Base-by-base conservation (phyloP, 495 filamentous ascomycete species). In the Tuber melanosporum region DNA sequence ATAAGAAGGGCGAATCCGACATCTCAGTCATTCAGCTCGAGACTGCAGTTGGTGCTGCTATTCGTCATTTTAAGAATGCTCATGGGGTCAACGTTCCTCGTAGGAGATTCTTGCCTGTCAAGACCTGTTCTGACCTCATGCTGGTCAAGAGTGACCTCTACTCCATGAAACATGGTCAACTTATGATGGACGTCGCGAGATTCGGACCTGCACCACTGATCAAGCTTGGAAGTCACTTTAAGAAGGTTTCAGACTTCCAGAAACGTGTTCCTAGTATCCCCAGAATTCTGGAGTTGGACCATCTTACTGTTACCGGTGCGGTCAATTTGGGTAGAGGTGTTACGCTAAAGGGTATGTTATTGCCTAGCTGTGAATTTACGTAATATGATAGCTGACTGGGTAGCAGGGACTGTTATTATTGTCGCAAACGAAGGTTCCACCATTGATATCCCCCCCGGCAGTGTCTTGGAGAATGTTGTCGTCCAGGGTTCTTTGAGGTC, bases 161-260 rank as follows among this genome's bases (percentile, higher is more conserved):
- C 91, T 96, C 94, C n/a, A 89, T 99, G 81, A 94, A 98, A 91
- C 95, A 99, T 87, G 95, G 95, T 82, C 95, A 98, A 87, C 89
- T 99, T 76, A 87, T 97, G 83, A 96, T 99, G 86, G 95, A 97
- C 89, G 90, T 92, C 77, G 93, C 90, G 88, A 93, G 95, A 79
- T 98, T 99, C 85, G 95, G 96, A 79, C 94, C 94, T 79, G 96
- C 97, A n/a, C 95, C 95, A 75, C 90, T 99, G 81, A 98, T 99
- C 88, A 99, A 99, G 91, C 92, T 99, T 49, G 95, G 95, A 80
- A 91, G 88, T 81, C 95, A 99, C 89, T 99, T 98, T 90, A 99
- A 99, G 92, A 99, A 99, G 90, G 95, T 99, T 46, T 98, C 95
- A 26, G 95, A 97, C 87, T 99, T 99, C 91, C 94, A 98, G 89